Conservation (phyloP, 352 stramenopile species). For the Pythium aphanidermatum region DNA sequence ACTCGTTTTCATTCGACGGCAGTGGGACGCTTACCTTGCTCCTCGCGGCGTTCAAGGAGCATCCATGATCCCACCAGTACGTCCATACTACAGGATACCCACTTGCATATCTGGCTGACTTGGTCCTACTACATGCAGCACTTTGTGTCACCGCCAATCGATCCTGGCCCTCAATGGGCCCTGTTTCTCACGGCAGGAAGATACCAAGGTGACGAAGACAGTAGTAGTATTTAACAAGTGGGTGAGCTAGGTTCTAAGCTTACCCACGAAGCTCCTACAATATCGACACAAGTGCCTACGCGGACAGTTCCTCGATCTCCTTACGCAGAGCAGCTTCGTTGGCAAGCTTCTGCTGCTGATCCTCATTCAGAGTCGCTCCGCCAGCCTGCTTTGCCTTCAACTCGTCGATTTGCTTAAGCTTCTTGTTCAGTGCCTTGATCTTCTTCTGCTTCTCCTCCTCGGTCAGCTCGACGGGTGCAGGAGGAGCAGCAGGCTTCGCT, state of each 20-base stretch:
- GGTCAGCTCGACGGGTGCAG: constrained; percentile 33
- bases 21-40: constrained; percentile 17
- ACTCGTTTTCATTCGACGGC: too few species aligned
- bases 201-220: too few species aligned
- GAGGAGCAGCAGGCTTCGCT: constrained; percentile 4
- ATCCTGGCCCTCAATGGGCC: constrained; percentile 26
- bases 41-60: constrained; percentile 13
- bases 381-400: constrained; percentile 72
- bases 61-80: constrained; percentile 29
- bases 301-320: constrained; percentile 60
- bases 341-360: constrained; percentile 72
- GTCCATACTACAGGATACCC: not conserved
- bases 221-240: too few species aligned
- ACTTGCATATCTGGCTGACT: not conserved
- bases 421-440: constrained; percentile 76
- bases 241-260: too few species aligned
- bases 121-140: constrained; percentile 22
- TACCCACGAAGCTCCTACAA: too few species aligned
- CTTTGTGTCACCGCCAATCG: constrained; percentile 32
- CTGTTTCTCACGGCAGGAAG: too few species aligned
- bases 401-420: constrained; percentile 83
- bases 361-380: constrained; percentile 73
- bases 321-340: constrained; percentile 60
- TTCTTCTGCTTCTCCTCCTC: constrained; percentile 83
- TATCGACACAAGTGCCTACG: too few species aligned